A percentile compares a stretch with the other conserved stretches of the same genome.
These are phyloP conservation scores for Coemansia sp. DNA, from an alignment of 192 early-diverging fungal genomes.

Conservation along the genomic window DNA sequence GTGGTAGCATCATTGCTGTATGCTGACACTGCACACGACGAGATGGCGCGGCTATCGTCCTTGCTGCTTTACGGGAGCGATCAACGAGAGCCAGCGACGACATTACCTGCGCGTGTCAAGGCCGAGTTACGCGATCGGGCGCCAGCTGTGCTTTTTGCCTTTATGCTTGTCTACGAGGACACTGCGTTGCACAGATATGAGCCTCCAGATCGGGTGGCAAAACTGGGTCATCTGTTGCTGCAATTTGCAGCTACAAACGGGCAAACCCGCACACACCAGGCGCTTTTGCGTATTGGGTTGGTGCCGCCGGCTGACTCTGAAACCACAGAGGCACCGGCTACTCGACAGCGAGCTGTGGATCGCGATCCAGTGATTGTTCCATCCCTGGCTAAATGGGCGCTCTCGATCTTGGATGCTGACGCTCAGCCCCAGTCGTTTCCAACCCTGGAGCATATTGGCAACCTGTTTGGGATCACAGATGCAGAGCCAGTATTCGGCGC, in stretches of 20 bases:
- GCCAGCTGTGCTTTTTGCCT: constrained; percentile 32
- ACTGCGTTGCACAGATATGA: constrained; percentile 25
- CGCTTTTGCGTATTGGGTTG: constrained; percentile 11
- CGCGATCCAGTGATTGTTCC: constrained; percentile 16
- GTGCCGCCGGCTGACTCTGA: background rate
- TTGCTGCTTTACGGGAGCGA: constrained; percentile 28
- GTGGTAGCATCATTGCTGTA: constrained; percentile 15
- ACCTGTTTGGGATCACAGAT: constrained; percentile 35
- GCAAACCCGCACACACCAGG: constrained; percentile 7
- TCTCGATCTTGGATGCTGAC: constrained; percentile 1
- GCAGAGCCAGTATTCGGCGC: constrained; percentile 25
- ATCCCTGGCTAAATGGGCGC: constrained; percentile 28
- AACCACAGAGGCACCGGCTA: background rate
- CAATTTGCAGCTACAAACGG: constrained; percentile 17
- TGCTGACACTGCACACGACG: constrained; percentile 1
- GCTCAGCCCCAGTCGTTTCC: constrained; percentile 21
- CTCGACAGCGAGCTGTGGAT: constrained; percentile 11
- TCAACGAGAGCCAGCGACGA: constrained; percentile 2
- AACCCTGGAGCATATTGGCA: constrained; percentile 12
- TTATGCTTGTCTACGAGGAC: constrained; percentile 44
- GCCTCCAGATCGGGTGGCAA: constrained; percentile 11
- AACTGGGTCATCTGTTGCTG: constrained; percentile 20
- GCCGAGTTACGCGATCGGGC: constrained; percentile 34
- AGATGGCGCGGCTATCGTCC: constrained; percentile 20
- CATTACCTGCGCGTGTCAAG: constrained; percentile 17